A percentile compares a stretch with the other conserved stretches of the same genome.
Conservation (phyloP, 2,329 filamentous ascomycete genomes). For the Fusarium liriodendri region DNA sequence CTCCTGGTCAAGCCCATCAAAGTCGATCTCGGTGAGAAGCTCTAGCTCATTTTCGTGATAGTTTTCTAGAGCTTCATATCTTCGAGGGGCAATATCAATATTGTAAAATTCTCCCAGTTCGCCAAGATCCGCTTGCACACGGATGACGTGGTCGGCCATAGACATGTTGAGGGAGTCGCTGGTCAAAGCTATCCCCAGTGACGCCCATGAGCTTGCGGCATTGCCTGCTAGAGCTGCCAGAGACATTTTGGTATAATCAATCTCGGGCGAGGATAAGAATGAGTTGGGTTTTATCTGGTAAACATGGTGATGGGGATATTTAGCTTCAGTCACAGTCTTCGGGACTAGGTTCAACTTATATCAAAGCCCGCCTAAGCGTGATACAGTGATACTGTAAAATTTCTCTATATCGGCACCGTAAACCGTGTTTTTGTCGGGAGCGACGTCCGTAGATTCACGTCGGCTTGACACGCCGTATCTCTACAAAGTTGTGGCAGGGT, state of each 20-base stretch:
- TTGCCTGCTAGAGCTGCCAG: background rate
- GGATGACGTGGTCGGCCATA: conserved; percentile 27
- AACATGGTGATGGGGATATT: background rate
- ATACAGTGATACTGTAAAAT: background rate
- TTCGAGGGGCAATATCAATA: conserved; percentile 12
- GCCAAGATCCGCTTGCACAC: conserved; percentile 23
- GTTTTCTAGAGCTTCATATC: conserved; percentile 2
- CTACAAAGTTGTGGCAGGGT: conserved; percentile 21
- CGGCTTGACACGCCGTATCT: background rate
- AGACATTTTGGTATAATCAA: conserved; percentile 6
- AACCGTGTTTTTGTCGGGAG: conserved; percentile 13
- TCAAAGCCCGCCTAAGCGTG: background rate
- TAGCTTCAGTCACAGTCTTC: background rate
- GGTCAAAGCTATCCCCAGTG: background rate
- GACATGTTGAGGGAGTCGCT: conserved; percentile 17
- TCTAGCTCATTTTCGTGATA: conserved; percentile 22
- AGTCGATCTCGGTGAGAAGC: conserved; percentile 18
- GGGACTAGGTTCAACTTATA: background rate
- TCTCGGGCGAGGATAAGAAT: background rate
- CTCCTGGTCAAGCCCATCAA: conserved; percentile 21
- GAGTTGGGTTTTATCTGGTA: background rate
- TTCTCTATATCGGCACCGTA: background rate
- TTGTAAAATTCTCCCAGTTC: conserved; percentile 29
- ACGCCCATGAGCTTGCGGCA: background rate
- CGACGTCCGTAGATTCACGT: conserved; percentile 11